phyloP scores from a whole-genome alignment of 345 rosid species.

The Aquilaria malaccensis region DNA sequence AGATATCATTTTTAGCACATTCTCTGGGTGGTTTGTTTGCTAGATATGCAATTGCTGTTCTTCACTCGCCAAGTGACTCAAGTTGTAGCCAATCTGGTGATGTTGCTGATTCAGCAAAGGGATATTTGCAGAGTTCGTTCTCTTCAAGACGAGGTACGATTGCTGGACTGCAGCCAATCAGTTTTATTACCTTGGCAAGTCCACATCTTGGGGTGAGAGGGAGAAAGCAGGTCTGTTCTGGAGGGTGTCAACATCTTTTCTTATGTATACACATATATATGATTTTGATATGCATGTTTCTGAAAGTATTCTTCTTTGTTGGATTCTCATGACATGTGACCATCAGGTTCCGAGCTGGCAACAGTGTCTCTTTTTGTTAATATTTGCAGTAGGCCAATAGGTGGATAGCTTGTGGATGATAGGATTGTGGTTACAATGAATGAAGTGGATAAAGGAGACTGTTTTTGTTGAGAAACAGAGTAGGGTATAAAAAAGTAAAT shows the following conservation, averaged over 20 bases:
- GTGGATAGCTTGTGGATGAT: too few species aligned
- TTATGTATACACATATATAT: not conserved
- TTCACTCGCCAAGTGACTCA: constrained; percentile 41
- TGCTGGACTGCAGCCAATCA: constrained; percentile 89
- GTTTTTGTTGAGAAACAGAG: too few species aligned
- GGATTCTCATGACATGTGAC: too few species aligned
- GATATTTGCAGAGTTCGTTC: constrained; percentile 19
- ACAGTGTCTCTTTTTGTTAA: too few species aligned
- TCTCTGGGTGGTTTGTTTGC: constrained; percentile 98
- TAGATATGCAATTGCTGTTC: constrained; percentile 75
- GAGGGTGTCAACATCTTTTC: constrained; percentile 7
- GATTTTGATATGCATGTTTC: too few species aligned
- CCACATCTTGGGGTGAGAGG: constrained; percentile 99
- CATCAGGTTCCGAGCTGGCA: too few species aligned
- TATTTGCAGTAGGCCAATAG: too few species aligned
- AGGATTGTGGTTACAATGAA: too few species aligned
- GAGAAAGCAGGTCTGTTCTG: constrained; percentile 78
- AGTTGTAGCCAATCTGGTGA: constrained; percentile 23
- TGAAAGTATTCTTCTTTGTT: too few species aligned
- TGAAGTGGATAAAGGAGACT: too few species aligned
- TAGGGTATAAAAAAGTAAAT: too few species aligned
- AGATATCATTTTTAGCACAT: constrained; percentile 91
- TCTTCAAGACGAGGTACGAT: constrained; percentile 45
- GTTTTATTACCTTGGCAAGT: constrained; percentile 93
- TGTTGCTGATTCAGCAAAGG: constrained; percentile 20